Conservation (phyloP, 1,284 basidiomycete species). For the Agroathelia rolfsii region DNA sequence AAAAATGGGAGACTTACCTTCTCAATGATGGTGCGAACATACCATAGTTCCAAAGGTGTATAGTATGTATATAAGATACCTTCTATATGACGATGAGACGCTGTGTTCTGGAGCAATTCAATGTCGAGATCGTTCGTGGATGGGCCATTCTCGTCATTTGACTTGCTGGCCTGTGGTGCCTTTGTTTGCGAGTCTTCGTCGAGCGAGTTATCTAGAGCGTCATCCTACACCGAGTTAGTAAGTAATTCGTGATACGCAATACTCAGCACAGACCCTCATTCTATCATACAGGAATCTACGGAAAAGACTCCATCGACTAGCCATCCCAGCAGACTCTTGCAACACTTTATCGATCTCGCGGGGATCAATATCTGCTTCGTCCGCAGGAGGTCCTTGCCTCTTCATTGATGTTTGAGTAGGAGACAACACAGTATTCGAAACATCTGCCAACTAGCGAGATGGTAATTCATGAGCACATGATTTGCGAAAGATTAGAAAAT, state of each 20-base stretch:
- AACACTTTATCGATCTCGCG: conserved; percentile 86
- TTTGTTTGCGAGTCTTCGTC: neutral
- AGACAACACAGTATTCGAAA: conserved; percentile 31
- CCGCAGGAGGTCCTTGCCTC: conserved; percentile 31
- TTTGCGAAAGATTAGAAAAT: conserved; percentile 3
- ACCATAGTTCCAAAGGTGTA: conserved; percentile 4
- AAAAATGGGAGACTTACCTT: conserved; percentile 52
- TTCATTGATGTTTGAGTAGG: conserved; percentile 25
- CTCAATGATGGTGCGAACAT: conserved; percentile 44
- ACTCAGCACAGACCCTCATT: conserved; percentile 41
- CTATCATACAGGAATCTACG: conserved; percentile 77
- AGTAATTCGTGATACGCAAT: neutral
- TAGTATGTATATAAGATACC: conserved; percentile 70
- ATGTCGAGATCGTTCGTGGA: conserved; percentile 25
- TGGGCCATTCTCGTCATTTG: conserved; percentile 13
- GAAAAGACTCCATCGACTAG: conserved; percentile 87
- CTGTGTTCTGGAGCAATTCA: conserved; percentile 46
- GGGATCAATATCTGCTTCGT: conserved; percentile 67
- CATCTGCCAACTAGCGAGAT: conserved; percentile 35
- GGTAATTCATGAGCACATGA: conserved; percentile 6
- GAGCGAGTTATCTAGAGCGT: conserved; percentile 5
- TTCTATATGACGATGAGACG: conserved; percentile 54
- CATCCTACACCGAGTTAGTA: no score
- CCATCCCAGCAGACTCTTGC: conserved; percentile 82
- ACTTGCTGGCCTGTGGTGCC: neutral